Base-by-base conservation (phyloP, 2,329 filamentous ascomycete genomes). In the Grosmannia penicillata region DNA sequence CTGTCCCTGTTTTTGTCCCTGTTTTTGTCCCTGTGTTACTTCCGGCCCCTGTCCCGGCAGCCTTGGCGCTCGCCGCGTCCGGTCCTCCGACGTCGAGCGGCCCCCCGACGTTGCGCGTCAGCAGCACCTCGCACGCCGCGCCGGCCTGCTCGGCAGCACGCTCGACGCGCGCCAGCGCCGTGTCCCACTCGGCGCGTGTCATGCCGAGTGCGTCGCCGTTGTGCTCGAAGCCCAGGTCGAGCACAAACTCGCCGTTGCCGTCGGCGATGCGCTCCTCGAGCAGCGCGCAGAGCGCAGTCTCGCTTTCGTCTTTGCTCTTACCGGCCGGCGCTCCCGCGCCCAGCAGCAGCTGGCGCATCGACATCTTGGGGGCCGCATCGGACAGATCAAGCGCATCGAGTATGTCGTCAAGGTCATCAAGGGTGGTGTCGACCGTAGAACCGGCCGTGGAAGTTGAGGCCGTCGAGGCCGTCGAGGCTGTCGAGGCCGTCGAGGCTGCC, bases 221-320 rank as follows among this genome's bases (percentile, higher is more conserved):
- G 53, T 93, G 82, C 60, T 98, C 89, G 42, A 89, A 77, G 1
- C 91, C 91, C 14, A 98, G 65, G 49, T 98, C 91, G 51, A 98
- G 91, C 40, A 98, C 67, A 0, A 79, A 77, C 65, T 98, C 91
- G 39, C 86, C 86, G 49, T 86, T 76, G 3, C 87, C 87, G 55
- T 95, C 87, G 4, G 75, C 72, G 43, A 95, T 60, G 40, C 87
- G 72, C 28, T 71, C 66, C 37, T 75, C 65, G 19, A 96, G 51
- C 22, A 86, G 57, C 22, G 72, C 69, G 27, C 70, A 66, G 7
- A 96, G 68, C 44, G 76, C 69, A 42, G 68, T 61, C 11, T 80
- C 55, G 22, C 68, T 74, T 15, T 72, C 71, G 13, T 80, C 75
- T 41, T 72, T 66, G 18, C 72, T 72, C 43, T 72, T 66, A 10